phyloP scores from a whole-genome alignment of 495 filamentous ascomycete genomes.

The Tricharina praecox region DNA sequence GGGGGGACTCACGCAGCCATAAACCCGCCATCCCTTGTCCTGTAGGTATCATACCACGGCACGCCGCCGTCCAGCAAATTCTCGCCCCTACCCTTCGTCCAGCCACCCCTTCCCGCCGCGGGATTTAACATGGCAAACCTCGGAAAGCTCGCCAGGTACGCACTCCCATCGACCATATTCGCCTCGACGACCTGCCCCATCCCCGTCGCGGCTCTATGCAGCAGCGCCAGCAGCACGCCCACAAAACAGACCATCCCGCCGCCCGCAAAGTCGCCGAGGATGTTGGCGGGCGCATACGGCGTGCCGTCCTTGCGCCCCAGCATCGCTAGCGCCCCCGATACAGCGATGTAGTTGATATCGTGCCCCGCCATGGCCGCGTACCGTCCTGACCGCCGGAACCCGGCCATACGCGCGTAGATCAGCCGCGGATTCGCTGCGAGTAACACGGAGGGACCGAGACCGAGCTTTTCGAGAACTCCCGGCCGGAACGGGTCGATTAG shows the following conservation, averaged over 20 bases:
- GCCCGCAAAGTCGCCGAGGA: constrained; percentile 80
- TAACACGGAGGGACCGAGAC: constrained; percentile 52
- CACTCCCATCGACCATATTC: constrained; percentile 87
- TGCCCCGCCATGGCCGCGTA: constrained; percentile 87
- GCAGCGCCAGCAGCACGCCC: constrained; percentile 48
- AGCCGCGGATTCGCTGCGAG: constrained; percentile 52
- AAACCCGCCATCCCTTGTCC: constrained; percentile 62
- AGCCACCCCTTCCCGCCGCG: constrained; percentile 30
- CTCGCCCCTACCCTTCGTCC: constrained; percentile 46
- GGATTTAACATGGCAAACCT: constrained; percentile 41
- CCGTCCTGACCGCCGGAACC: constrained; percentile 70
- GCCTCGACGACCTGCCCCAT: constrained; percentile 77
- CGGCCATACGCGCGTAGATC: constrained; percentile 70
- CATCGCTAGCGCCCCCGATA: constrained; percentile 61
- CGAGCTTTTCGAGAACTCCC: constrained; percentile 69
- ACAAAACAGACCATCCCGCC: constrained; percentile 65
- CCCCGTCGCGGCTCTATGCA: constrained; percentile 41
- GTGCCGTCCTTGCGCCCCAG: constrained; percentile 51
- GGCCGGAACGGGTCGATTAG: constrained; percentile 89
- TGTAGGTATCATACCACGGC: constrained; percentile 78
- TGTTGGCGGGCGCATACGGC: constrained; percentile 64
- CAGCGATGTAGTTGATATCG: constrained; percentile 85
- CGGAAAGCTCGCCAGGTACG: constrained; percentile 60
- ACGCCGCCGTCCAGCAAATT: constrained; percentile 71
- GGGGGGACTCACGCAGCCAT: constrained; percentile 48